Conservation (phyloP, 1,139 yeast species). For the Pichia sp. region DNA sequence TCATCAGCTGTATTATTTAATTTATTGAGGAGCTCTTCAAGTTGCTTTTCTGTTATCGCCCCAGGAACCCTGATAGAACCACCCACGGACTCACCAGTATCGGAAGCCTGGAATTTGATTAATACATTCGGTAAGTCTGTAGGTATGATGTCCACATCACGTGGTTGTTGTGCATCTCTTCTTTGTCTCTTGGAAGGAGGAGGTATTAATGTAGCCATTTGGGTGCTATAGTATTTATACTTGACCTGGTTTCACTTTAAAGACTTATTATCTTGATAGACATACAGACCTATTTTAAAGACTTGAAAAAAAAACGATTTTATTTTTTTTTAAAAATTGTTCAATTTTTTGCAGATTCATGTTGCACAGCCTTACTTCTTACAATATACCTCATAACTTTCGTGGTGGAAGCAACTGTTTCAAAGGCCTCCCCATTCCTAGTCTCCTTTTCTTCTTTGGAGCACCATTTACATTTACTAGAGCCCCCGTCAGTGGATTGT, state of each 20-base stretch:
- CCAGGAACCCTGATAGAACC: constrained; percentile 92
- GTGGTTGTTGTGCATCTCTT: constrained; percentile 75
- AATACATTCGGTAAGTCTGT: constrained; percentile 81
- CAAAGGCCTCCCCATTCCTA: constrained; percentile 28
- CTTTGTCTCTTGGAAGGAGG: constrained; percentile 91
- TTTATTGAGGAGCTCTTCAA: constrained; percentile 82
- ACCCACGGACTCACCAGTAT: constrained; percentile 85
- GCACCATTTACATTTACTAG: not conserved
- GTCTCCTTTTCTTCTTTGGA: constrained; percentile 20
- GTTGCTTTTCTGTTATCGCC: constrained; percentile 75
- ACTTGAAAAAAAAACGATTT: not conserved
- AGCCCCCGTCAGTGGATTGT: constrained; percentile 18
- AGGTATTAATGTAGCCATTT: constrained; percentile 90
- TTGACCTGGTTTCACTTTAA: no score
- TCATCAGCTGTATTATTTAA: constrained; percentile 66
- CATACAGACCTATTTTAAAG: not conserved
- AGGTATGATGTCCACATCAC: constrained; percentile 73
- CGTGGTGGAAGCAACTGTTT: not conserved
- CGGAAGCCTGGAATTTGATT: constrained; percentile 87
- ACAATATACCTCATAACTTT: not conserved
- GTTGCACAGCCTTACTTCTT: constrained; percentile 7
- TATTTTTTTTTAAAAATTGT: not conserved
- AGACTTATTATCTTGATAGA: no score
- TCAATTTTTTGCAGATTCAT: not conserved
- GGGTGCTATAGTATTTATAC: no score